Conservation (phyloP, 2,329 filamentous ascomycete species). For the Aureobasidium sp. region DNA sequence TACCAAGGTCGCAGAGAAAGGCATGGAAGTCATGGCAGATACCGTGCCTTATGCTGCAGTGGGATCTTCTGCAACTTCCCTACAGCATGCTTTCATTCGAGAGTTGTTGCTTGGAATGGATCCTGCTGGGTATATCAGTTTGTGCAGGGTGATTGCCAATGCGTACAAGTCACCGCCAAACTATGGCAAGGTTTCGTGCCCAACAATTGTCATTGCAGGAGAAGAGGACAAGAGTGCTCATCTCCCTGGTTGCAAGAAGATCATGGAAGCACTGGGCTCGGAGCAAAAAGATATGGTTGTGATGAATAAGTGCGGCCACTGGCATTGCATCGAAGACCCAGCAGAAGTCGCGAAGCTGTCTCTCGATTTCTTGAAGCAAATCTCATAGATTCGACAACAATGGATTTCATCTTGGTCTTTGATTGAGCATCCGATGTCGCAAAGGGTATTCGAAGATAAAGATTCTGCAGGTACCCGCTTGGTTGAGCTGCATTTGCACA, state of each 20-base stretch:
- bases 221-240: slow-evolving; percentile 59
- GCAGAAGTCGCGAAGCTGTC: slow-evolving; percentile 45
- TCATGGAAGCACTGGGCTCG: slow-evolving; percentile 40
- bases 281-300: slow-evolving; percentile 47
- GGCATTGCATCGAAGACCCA: slow-evolving; percentile 59
- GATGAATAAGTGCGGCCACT: slow-evolving; percentile 56
- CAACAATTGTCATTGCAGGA: slow-evolving; percentile 55
- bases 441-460: background rate
- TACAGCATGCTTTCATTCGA: slow-evolving; percentile 50
- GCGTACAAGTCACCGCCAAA: slow-evolving; percentile 39
- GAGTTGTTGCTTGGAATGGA: slow-evolving; percentile 49
- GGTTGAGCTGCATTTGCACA: background rate
- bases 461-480: slow-evolving; percentile 2
- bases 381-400: background rate
- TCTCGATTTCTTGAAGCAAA: slow-evolving; percentile 28
- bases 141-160: slow-evolving; percentile 50
- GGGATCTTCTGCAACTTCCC: slow-evolving; percentile 39
- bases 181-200: slow-evolving; percentile 48
- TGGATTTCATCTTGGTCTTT: background rate
- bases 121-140: slow-evolving; percentile 47
- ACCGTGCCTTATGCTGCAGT: slow-evolving; percentile 47
- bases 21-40: slow-evolving; percentile 53
- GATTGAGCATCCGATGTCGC: no score
- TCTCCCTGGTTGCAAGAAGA: slow-evolving; percentile 47
- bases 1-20: slow-evolving; percentile 38